Percentiles rank a stretch among this genome's conserved stretches.
phyloP scores from a whole-genome alignment of 345 rosid genomes.

The Crucihimalaya himalaica region DNA sequence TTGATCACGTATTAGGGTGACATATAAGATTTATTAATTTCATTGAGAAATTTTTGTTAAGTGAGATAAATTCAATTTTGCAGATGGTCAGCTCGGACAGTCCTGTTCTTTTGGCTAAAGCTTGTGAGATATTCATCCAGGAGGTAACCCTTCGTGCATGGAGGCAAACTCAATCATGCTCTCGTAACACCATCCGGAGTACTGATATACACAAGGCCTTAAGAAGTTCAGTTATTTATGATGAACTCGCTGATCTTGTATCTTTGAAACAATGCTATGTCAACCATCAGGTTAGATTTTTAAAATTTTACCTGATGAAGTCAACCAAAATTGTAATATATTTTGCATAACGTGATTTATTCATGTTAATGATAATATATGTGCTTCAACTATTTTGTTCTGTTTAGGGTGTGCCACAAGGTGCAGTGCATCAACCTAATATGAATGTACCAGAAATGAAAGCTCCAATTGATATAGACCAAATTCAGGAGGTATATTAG shows the following conservation, averaged over 20 bases:
- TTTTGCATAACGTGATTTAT: neutral
- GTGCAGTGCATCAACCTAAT: neutral
- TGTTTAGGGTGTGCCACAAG: neutral
- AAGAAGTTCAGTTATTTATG: neutral
- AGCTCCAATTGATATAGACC: neutral
- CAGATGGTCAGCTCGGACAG: conserved; percentile 43
- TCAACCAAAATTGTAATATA: neutral
- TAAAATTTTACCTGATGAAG: neutral
- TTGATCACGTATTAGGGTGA: neutral
- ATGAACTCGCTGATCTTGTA: neutral
- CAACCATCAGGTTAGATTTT: neutral
- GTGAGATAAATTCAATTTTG: neutral
- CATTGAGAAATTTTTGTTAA: neutral
- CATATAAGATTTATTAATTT: neutral
- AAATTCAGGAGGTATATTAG: neutral
- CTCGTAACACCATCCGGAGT: conserved; percentile 16
- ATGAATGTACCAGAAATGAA: neutral
- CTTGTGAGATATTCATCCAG: conserved; percentile 45
- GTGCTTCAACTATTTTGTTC: neutral
- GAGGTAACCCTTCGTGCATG: conserved; percentile 36
- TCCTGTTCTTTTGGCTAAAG: conserved; percentile 42
- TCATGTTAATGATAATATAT: neutral
- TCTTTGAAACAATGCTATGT: neutral
- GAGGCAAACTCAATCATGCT: conserved; percentile 30
- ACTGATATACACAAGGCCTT: neutral